Conservation (phyloP, 257 asterid genomes). For the Jacaranda mimosifolia region DNA sequence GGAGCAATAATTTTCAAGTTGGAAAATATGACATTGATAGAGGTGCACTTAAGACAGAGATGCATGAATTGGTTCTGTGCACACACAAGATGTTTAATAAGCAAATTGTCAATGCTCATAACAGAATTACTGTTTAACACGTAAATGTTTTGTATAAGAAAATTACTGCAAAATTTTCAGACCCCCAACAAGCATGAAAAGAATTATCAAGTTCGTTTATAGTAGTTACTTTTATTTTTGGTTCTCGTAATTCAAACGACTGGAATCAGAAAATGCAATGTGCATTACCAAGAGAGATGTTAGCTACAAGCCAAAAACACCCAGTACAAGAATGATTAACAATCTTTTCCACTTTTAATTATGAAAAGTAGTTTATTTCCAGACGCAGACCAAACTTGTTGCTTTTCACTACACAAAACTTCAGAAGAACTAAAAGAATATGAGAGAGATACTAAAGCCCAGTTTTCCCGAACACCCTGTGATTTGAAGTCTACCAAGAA, state of each 20-base stretch:
- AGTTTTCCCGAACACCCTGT: not conserved
- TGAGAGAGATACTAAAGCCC: constrained; percentile 9
- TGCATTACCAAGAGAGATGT: constrained; percentile 5
- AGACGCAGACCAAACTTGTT: constrained; percentile 8
- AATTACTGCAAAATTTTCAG: not conserved
- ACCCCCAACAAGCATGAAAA: constrained; percentile 15
- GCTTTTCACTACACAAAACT: constrained; percentile 9
- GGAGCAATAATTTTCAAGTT: constrained; percentile 18
- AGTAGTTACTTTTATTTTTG: constrained; percentile 4
- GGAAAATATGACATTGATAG: constrained; percentile 18
- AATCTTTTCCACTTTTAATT: constrained; percentile 5
- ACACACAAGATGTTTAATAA: constrained; percentile 14
- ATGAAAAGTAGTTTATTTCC: not conserved
- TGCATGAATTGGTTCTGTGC: constrained; percentile 9
- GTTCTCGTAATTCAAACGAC: constrained; percentile 4
- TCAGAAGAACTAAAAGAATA: constrained; percentile 15
- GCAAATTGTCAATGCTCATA: constrained; percentile 25
- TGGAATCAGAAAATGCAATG: constrained; percentile 8
- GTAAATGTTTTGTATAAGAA: constrained; percentile 3
- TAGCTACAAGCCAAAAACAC: constrained; percentile 6
- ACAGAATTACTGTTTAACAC: not conserved
- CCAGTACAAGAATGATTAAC: not conserved
- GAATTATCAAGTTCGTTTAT: not conserved
- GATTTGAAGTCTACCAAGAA: not conserved
- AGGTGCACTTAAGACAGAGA: constrained; percentile 2